Conservation (phyloP, 139 green algal species). For the Chlorella sp. region DNA sequence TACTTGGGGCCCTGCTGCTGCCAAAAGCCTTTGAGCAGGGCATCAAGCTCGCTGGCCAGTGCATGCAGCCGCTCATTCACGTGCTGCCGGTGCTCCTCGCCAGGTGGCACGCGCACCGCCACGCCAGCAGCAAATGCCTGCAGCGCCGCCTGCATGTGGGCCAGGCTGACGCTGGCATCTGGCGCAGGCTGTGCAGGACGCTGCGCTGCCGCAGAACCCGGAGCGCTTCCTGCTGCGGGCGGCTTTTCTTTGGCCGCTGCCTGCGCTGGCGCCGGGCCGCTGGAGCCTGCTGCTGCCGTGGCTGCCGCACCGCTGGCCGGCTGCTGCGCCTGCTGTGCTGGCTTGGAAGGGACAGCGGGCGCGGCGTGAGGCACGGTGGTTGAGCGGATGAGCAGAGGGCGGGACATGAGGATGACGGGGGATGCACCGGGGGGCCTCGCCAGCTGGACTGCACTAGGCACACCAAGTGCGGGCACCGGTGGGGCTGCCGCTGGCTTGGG, state of each 20-base stretch:
- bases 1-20: background rate
- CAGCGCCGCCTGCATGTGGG: background rate
- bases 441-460: too few species aligned
- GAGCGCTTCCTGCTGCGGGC: too few species aligned
- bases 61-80: background rate
- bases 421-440: too few species aligned
- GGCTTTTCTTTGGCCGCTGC: background rate
- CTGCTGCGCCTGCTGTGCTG: background rate
- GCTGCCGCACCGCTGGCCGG: too few species aligned
- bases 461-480: too few species aligned
- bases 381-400: too few species aligned
- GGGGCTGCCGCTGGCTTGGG: too few species aligned
- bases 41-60: background rate
- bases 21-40: background rate
- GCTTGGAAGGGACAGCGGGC: background rate
- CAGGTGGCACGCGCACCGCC: background rate
- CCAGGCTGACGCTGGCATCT: background rate
- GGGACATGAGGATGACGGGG: too few species aligned
- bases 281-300: too few species aligned
- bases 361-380: background rate
- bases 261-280: background rate
- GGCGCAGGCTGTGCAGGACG: background rate
- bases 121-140: background rate
- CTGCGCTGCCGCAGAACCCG: too few species aligned
- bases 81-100: background rate